Evolutionary conservation across 805 yeast species (phyloP), one percentile per base, ranked within the genome.

Genomic region (Yarrowia divulgata): DNA sequence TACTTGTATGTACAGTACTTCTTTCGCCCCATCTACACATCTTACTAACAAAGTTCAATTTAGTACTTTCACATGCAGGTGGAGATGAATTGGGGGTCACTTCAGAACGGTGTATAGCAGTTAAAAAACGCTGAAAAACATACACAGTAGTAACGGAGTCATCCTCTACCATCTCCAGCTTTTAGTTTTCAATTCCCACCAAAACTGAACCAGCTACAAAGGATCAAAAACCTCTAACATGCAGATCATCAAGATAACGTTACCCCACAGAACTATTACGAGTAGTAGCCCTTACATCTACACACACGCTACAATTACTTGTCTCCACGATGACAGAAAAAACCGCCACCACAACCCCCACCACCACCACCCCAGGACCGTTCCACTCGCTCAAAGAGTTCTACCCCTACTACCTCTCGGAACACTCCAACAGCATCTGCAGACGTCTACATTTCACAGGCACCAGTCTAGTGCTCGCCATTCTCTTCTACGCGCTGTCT

Each of bases 391-490:
- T 43, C 52, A 43, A 32, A 9, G 66, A 60, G 3, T 60, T 60
- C 43, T 60, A 60, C 42, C 66, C 66, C 14, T 60, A 60, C 66
- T 60, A 60, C 19, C 66, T 60, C 34, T 39, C 52, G 3, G 66
- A 60, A 14, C 66, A 60, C 52, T 43, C 52, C 14, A 60, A 60
- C 66, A 60, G 42, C 23, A 60, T 45, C 42, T 60, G 66, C 18
- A 12, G 66, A 60, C 40, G 66, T 9, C 42, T 60, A n/a, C 66
- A 60, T n/a, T 60, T 60, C 18, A 34, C 52, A 12, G 66, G 66
- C 3, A 60, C 66, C 12, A 29, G 40, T 18, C 34, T 60, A 14
- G 66, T 60, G 13, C 19, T 60, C 1, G 50, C 52, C 3, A 60
- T 60, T 5, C 0, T 60, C 9, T 8, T 13, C 18, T 60, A 43